Percentiles rank a stretch among this genome's conserved stretches.
phyloP scores from a whole-genome alignment of 1,284 basidiomycete species.

The Marasmius fiardii region DNA sequence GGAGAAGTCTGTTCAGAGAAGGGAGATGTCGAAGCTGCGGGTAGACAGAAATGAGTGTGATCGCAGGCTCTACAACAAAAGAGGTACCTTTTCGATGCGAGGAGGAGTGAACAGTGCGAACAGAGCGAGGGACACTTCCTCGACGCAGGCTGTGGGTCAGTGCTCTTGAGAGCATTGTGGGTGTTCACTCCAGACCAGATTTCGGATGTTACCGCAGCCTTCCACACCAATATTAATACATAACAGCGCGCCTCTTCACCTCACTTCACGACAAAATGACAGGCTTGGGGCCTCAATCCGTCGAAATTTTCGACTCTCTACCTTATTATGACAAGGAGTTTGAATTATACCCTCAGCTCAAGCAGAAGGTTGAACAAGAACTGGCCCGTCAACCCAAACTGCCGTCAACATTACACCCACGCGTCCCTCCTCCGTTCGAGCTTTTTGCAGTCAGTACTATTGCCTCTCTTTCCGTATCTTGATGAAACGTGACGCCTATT shows the following conservation, averaged over 20 bases:
- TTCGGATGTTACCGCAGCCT: slow-evolving; percentile 6
- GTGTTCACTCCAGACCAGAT: neutral
- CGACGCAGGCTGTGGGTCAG: neutral
- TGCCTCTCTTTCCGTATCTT: neutral
- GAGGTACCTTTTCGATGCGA: slow-evolving; percentile 45
- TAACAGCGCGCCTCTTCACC: neutral
- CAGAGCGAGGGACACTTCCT: slow-evolving; percentile 7
- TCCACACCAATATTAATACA: neutral
- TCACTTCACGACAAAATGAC: slow-evolving; percentile 5
- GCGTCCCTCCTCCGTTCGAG: slow-evolving; percentile 65
- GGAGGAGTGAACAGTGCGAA: slow-evolving; percentile 39
- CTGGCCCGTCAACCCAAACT: slow-evolving; percentile 64
- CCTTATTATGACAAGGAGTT: slow-evolving; percentile 96
- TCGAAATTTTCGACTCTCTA: slow-evolving; percentile 73
- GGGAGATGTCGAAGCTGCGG: slow-evolving; percentile 65
- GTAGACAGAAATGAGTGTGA: neutral
- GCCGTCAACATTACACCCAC: slow-evolving; percentile 57
- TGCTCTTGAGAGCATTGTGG: slow-evolving; percentile 13
- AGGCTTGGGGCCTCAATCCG: slow-evolving; percentile 4
- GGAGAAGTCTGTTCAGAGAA: slow-evolving; percentile 86
- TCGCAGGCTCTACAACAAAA: neutral
- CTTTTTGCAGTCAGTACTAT: slow-evolving; percentile 72
- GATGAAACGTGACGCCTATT: slow-evolving; percentile 1
- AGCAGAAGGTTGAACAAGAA: slow-evolving; percentile 71
- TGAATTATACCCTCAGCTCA: slow-evolving; percentile 69